Evolutionary conservation across 768 basidiomycete species (phyloP), one percentile per base, ranked within the genome.

Genomic region (Terana coerulea): DNA sequence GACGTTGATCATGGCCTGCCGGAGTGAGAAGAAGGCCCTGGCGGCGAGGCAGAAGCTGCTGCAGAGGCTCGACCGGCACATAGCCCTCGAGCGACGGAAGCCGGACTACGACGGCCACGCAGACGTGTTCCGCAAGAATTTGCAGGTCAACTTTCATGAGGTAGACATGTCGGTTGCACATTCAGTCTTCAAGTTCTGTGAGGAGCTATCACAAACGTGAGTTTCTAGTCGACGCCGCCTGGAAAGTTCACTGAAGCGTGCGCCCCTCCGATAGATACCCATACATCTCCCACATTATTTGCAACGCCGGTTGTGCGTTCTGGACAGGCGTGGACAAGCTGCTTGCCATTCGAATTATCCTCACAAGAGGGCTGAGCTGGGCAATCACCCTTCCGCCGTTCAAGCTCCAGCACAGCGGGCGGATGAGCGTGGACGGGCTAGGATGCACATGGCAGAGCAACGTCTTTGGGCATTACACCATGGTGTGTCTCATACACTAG

Each of bases 401-500:
- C 65, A 78, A 84, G 60, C 51, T 72, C 3, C 88, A 93, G 63
- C 65, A 72, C 25, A 61, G 52, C 10, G 88, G 86, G 7, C 76
- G 83, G 55, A 58, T 75, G 44, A 88, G 80, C 55, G 67, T 69
- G 3, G 89, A 94, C 56, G 82, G 84, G 5, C 67, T 91, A 0
- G 91, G 91, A 2, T 85, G 78, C 76, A 78, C 84, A 6, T 94
- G 90, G 88, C 88, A 92, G 62, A 86, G 81, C 53, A 93, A 93
- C 59, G 69, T 91, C 24, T 91, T 93, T 50, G 83, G 85, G 0
- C 90, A 92, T 66, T 93, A 85, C 62, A 76, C 75, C 25, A 68
- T 94, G 57, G 91, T 92, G 61, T 49, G 85, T 75, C 3, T 33
- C 26, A 15, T 21, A 40, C 14, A 11, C 22, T 26, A n/a, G n/a